Evolutionary conservation across 202 grass and related monocot species (phyloP), one percentile per base, ranked within the genome.

Genomic region (Carex sylvatica): DNA sequence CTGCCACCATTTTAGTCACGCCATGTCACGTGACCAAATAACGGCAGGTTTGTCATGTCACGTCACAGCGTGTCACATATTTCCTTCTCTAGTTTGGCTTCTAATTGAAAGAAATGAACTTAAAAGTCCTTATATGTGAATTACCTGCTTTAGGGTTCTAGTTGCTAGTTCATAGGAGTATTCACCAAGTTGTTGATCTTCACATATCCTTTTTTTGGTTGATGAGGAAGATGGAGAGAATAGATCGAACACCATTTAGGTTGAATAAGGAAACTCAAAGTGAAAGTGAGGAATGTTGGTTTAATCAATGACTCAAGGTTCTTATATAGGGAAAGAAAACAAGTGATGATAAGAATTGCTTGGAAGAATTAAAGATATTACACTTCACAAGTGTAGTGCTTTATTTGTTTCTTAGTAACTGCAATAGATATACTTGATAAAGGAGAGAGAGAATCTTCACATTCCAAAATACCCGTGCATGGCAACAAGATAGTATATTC

Each of bases 401-500:
- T 44, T 58, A 40, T 23, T 1, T 71, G 46, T 4, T 12, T 47
- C 47, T 46, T 70, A 47, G 68, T 46, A 22, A 71, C 36, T 23
- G n/a, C 47, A 46, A 23, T 12, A 20, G 38, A 47, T 71, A 71
- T 71, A 24, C 65, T 71, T 12, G 68, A 70, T 70, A 44, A 20
- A 40, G 28, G 6, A 42, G 63, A 69, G 36, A 42, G 66, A 70
- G 66, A 42, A 70, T 70, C 35, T 70, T 42, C 66, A 42, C 16
- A 70, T 42, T 70, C 68, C n/a, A 71, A 23, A 71, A 71, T 71
- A 71, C 68, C 68, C 68, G 1, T 71, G 19, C 40, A 22, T 71
- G 16, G n/a, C 38, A 71, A 71, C 38, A 71, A 71, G 8, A 23
- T 44, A 47, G n/a, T n/a, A n/a, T n/a, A n/a, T n/a, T n/a, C n/a